Percentiles rank a stretch among this genome's conserved stretches.
Evolutionary conservation across 202 grass and related monocot genomes (phyloP).

Genomic region (Hordeum pubiflorum): DNA sequence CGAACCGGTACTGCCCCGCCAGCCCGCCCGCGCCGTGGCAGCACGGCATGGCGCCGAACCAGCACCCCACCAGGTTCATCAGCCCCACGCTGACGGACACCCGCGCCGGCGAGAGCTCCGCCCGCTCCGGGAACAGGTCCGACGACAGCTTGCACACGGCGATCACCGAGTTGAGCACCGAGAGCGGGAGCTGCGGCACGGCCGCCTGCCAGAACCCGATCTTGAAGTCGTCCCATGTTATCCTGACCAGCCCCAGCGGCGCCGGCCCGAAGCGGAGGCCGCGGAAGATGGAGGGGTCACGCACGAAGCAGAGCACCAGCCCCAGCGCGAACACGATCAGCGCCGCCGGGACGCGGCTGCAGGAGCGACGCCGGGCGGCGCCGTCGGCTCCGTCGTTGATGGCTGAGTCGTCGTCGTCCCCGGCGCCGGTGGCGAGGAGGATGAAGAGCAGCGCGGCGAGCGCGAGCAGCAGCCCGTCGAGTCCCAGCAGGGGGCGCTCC

Average conservation of each 20-base stretch:
- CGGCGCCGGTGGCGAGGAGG: background rate
- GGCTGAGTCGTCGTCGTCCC: background rate
- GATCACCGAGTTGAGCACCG: constrained; percentile 77
- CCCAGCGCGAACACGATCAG: background rate
- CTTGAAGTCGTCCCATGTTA: constrained; percentile 67
- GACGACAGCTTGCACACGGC: constrained; percentile 89
- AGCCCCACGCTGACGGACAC: constrained; percentile 75
- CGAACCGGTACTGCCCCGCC: constrained; percentile 81
- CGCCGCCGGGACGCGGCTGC: background rate
- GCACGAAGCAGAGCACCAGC: background rate
- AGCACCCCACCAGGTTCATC: constrained; percentile 57
- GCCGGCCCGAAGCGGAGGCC: background rate
- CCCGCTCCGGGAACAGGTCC: constrained; percentile 61
- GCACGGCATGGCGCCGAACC: constrained; percentile 10
- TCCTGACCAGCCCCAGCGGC: background rate
- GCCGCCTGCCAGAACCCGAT: constrained; percentile 56
- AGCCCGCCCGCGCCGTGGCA: background rate
- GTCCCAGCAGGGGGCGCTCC: background rate
- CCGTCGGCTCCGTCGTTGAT: background rate
- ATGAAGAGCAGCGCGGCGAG: background rate
- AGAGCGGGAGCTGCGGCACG: constrained; percentile 76
- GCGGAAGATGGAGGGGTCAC: background rate
- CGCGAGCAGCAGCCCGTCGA: background rate
- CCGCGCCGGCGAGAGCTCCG: constrained; percentile 51
- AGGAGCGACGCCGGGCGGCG: background rate